These are phyloP conservation scores for Mortierella antarctica DNA, from an alignment of 192 early-diverging fungal genomes.

Conservation along the genomic window DNA sequence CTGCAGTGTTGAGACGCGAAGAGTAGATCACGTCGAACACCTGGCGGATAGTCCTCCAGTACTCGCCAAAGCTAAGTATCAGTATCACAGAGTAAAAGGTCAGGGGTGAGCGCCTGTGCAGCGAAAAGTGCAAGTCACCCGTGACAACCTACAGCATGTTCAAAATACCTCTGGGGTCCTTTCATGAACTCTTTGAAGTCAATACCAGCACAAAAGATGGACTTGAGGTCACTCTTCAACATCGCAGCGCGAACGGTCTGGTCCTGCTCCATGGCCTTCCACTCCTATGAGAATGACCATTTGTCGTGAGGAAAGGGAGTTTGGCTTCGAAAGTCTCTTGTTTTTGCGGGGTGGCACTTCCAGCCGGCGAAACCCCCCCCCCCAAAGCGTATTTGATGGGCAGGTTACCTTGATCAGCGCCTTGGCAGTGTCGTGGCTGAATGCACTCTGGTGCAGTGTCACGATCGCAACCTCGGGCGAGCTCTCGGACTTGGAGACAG, in stretches of 20 bases:
- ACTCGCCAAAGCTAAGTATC: constrained; percentile 23
- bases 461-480: constrained; percentile 36
- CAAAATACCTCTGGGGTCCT: constrained; percentile 36
- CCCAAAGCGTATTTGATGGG: background rate
- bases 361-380: background rate
- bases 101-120: background rate
- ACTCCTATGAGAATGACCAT: constrained; percentile 25
- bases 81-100: background rate
- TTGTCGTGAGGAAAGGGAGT: background rate
- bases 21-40: constrained; percentile 46
- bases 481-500: constrained; percentile 21
- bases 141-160: background rate
- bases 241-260: constrained; percentile 33
- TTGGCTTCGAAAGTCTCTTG: background rate
- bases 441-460: constrained; percentile 41
- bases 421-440: constrained; percentile 40
- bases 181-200: constrained; percentile 50
- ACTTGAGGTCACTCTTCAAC: constrained; percentile 46
- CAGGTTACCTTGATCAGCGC: constrained; percentile 36
- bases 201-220: constrained; percentile 53
- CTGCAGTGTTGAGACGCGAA: constrained; percentile 49
- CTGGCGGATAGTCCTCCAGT: constrained; percentile 39
- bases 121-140: background rate
- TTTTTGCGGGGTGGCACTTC: background rate
- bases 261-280: constrained; percentile 50